These are phyloP conservation scores for Naematelia aurantialba DNA, from an alignment of 768 basidiomycete genomes.

Conservation along the genomic window DNA sequence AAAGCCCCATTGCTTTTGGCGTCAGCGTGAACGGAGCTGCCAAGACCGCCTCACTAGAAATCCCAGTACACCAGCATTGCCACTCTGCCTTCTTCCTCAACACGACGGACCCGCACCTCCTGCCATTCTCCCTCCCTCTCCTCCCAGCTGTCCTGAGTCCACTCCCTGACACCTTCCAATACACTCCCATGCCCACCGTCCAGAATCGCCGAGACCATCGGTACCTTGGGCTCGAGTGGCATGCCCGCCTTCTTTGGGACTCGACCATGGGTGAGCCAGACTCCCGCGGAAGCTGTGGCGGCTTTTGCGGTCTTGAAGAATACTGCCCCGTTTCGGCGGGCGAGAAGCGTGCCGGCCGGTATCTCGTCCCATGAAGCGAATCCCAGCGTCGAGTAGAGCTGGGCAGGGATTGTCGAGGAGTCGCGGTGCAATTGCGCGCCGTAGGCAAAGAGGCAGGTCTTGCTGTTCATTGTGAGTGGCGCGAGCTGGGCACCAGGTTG, in stretches of 20 bases:
- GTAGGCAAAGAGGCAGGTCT: conserved; percentile 37
- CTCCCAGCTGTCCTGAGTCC: conserved; percentile 22
- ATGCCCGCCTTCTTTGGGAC: conserved; percentile 32
- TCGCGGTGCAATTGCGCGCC: conserved; percentile 34
- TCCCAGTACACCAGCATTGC: conserved; percentile 40
- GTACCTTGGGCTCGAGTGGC: conserved; percentile 39
- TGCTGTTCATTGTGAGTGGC: conserved; percentile 16
- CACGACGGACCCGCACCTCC: conserved; percentile 29
- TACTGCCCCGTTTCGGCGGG: conserved; percentile 36
- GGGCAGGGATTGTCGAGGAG: conserved; percentile 10
- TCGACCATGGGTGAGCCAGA: conserved; percentile 45
- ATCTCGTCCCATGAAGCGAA: conserved; percentile 17
- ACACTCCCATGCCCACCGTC: conserved; percentile 22
- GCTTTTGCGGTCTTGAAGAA: conserved; percentile 32
- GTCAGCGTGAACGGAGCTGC: neutral
- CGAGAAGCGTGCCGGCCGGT: conserved; percentile 32
- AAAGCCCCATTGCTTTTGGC: conserved; percentile 42
- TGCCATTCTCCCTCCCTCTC: conserved; percentile 35
- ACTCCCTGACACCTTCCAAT: conserved; percentile 30
- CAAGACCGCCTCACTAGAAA: conserved; percentile 38
- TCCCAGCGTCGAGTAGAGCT: conserved; percentile 18
- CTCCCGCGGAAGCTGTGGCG: conserved; percentile 7
- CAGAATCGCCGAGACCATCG: conserved; percentile 32
- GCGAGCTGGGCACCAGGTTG: conserved; percentile 42
- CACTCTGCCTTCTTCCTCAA: conserved; percentile 14